Base-by-base conservation (phyloP, 371 early-diverging fungal genomes). In the Syncephalastrum racemosum region DNA sequence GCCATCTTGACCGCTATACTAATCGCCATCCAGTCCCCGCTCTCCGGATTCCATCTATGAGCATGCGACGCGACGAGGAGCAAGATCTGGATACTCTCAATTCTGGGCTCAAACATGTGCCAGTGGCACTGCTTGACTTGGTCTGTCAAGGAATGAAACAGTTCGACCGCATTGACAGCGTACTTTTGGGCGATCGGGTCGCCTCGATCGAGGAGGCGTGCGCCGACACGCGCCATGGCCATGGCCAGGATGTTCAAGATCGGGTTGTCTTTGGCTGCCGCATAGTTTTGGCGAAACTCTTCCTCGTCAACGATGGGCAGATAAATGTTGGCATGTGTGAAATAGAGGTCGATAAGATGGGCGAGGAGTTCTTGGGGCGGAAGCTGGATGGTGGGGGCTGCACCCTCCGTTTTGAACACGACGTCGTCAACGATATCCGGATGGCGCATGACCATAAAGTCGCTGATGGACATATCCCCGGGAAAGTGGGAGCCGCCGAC, bases 1-100 rank as follows among this genome's bases (percentile, higher is more conserved):
- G 76, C 76, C 76, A 76, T 72, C 58, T 76, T 76, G 7, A 70
- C 68, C 4, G 70, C 76, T 7, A 76, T 60, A 56, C 76, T 70
- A n/a, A 60, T 63, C 13, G 50, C 47, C 16, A 76, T 53, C 76
- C 76, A 76, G 56, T 68, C 64, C 5, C 41, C 24, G 24, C 70
- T 68, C 40, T 76, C 61, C 8, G 65, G 22, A 2, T 56, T 59
- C 76, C 76, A 76, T 47, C 62, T 62, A 0, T 59, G 41, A 3
- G 70, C 51, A 50, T 53, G 62, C 8, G 62, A 49, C 0, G 67
- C 61, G 22, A 36, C 50, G 1, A 71, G 24, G 10, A 76, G 27
- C n/a, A 76, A 42, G 7, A 64, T 50, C 47, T 76, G 76, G 24
- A 72, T 61, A 8, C 58, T 53, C 27, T 70, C 68, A 14, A 72